These are phyloP conservation scores for Tubosaeta sp. DNA, from an alignment of 768 basidiomycete genomes.

Conservation along the genomic window DNA sequence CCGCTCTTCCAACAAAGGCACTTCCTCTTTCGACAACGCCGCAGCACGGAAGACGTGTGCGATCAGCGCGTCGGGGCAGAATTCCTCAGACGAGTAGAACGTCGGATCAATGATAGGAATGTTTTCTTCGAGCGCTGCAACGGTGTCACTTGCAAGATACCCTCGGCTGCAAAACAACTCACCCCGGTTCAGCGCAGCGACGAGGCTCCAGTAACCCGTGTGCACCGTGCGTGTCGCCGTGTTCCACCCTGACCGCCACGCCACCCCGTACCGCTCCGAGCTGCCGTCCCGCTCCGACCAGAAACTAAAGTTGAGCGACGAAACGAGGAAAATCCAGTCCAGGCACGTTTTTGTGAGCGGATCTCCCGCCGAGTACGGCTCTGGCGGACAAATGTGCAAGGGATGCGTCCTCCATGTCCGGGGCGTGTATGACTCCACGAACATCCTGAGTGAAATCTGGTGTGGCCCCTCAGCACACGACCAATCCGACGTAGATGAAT, in stretches of 20 bases:
- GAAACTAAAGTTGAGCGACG: conserved; percentile 82
- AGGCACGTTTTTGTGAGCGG: conserved; percentile 55
- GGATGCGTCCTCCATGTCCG: conserved; percentile 69
- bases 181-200: conserved; percentile 84
- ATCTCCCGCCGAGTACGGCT: conserved; percentile 52
- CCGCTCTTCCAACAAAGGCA: conserved; percentile 70
- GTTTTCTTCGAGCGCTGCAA: conserved; percentile 65
- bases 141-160: neutral
- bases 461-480: conserved; percentile 4
- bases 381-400: conserved; percentile 69
- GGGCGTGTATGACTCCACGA: conserved; percentile 65
- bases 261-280: conserved; percentile 66
- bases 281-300: conserved; percentile 72
- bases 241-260: conserved; percentile 71
- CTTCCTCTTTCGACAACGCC: conserved; percentile 50
- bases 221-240: conserved; percentile 47
- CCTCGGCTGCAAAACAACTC: conserved; percentile 3
- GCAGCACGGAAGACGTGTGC: conserved; percentile 65
- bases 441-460: conserved; percentile 60
- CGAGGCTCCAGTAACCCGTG: conserved; percentile 86
- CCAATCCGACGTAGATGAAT: conserved; percentile 3
- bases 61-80: conserved; percentile 69
- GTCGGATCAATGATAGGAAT: conserved; percentile 76
- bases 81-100: conserved; percentile 69
- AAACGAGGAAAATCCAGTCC: conserved; percentile 88